Percentiles rank a stretch among this genome's conserved stretches.
phyloP scores from a whole-genome alignment of 805 yeast species.

The Tetrapisispora fleetii region DNA sequence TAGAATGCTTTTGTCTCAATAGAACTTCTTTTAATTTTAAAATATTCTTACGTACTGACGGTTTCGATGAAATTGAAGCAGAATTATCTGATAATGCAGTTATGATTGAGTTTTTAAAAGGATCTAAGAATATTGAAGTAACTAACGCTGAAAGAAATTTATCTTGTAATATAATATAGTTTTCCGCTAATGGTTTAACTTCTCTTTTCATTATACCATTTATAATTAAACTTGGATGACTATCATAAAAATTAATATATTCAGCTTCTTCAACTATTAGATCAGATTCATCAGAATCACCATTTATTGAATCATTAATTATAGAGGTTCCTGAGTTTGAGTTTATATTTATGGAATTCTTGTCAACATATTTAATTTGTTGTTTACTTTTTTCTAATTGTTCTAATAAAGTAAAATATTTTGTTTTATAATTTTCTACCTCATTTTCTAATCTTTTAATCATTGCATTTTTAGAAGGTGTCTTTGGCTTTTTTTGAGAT shows the following conservation, averaged over 20 bases:
- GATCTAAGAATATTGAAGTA: constrained; percentile 22
- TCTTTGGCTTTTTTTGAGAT: constrained; percentile 24
- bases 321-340: background rate
- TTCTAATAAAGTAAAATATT: constrained; percentile 12
- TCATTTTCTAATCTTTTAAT: constrained; percentile 25
- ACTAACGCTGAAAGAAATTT: constrained; percentile 20
- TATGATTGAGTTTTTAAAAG: constrained; percentile 23
- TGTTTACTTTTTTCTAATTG: constrained; percentile 7
- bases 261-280: background rate
- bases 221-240: constrained; percentile 23
- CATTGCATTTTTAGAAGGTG: constrained; percentile 25
- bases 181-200: constrained; percentile 27
- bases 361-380: background rate
- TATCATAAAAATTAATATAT: constrained; percentile 16
- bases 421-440: constrained; percentile 25
- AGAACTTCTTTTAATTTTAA: constrained; percentile 18
- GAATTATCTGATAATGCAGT: constrained; percentile 23
- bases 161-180: constrained; percentile 24
- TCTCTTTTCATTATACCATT: constrained; percentile 26
- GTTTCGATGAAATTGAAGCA: constrained; percentile 5
- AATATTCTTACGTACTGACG: constrained; percentile 4
- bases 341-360: no score
- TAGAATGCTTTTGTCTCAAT: constrained; percentile 17
- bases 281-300: background rate
- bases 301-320: background rate